Conservation (phyloP, 1,139 yeast species). For the Sugiyamaella japonica region DNA sequence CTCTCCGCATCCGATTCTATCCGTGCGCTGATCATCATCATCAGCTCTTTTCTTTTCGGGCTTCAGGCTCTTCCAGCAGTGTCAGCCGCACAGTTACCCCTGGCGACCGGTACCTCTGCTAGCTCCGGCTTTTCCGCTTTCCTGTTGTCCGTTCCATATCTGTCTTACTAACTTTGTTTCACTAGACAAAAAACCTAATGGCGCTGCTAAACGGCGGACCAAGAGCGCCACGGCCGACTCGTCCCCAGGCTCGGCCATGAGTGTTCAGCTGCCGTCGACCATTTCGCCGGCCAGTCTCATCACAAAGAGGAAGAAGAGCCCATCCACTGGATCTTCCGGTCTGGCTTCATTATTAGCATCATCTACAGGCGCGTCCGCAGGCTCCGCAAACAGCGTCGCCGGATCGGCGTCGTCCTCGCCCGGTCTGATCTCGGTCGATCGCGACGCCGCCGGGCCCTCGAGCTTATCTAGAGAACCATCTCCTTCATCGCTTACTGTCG, state of each 20-base stretch:
- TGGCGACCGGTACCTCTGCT: background rate
- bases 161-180: background rate
- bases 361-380: background rate
- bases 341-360: slow-evolving; percentile 17
- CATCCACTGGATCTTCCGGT: slow-evolving; percentile 22
- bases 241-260: background rate
- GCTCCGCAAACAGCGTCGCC: background rate
- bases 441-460: background rate
- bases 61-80: background rate
- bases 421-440: slow-evolving; percentile 6
- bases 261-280: slow-evolving; percentile 25
- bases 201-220: slow-evolving; percentile 23
- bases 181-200: slow-evolving; percentile 20
- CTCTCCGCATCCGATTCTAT: slow-evolving; percentile 2
- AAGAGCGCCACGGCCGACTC: slow-evolving; percentile 23
- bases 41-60: background rate
- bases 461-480: slow-evolving; percentile 8
- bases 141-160: background rate
- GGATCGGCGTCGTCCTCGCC: slow-evolving; percentile 1
- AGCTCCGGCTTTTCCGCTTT: background rate
- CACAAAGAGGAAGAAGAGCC: slow-evolving; percentile 25
- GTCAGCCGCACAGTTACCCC: background rate
- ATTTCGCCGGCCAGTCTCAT: slow-evolving; percentile 31
- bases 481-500: slow-evolving; percentile 2
- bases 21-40: background rate